phyloP scores from a whole-genome alignment of 2,329 filamentous ascomycete species.

The Cercospora janseana region DNA sequence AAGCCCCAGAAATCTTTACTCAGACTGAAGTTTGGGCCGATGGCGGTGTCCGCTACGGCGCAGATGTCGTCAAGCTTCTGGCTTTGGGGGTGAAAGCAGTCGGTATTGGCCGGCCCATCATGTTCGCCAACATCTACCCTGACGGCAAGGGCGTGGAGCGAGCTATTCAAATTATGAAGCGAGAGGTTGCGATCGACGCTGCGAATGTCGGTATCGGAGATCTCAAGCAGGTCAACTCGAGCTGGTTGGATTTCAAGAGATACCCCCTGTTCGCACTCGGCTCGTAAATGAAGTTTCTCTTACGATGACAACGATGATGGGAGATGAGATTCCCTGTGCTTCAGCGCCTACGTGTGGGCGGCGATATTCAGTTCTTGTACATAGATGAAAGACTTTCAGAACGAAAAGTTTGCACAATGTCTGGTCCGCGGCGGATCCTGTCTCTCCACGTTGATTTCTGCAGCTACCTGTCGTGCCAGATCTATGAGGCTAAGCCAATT shows the following conservation, averaged over 20 bases:
- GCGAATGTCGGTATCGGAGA: constrained; percentile 24
- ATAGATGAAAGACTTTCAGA: no score
- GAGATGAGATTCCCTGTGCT: not conserved
- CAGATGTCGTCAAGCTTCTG: constrained; percentile 42
- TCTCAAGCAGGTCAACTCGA: constrained; percentile 20
- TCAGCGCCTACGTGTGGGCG: not conserved
- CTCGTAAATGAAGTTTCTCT: constrained; percentile 2
- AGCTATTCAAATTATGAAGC: constrained; percentile 50
- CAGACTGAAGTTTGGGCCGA: constrained; percentile 43
- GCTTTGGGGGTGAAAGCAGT: constrained; percentile 43
- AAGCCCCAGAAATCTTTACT: constrained; percentile 41
- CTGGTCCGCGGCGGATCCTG: not conserved
- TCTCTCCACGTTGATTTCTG: not conserved
- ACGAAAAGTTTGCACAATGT: no score
- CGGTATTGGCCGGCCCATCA: constrained; percentile 51
- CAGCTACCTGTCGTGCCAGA: not conserved
- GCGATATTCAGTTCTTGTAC: not conserved
- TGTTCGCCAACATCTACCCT: constrained; percentile 53
- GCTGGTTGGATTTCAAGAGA: constrained; percentile 9
- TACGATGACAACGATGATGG: not conserved
- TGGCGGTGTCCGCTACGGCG: constrained; percentile 42
- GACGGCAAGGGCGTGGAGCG: constrained; percentile 56
- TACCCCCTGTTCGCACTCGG: constrained; percentile 5
- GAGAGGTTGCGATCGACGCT: constrained; percentile 44
- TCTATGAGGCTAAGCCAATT: not conserved